Conservation (phyloP, 2,329 filamentous ascomycete genomes). For the Xylaria sp. region DNA sequence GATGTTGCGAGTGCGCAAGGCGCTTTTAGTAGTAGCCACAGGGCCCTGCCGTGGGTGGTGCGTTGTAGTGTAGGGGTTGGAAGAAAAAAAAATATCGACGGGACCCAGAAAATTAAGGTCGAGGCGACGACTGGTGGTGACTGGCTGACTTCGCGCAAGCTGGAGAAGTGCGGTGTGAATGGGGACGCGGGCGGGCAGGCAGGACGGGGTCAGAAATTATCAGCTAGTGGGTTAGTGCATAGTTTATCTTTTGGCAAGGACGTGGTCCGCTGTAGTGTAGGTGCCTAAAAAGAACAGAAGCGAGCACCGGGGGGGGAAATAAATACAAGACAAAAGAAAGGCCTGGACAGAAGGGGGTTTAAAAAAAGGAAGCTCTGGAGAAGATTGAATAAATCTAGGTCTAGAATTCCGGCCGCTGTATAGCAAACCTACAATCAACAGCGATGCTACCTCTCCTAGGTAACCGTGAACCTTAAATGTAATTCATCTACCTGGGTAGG, state of each 20-base stretch:
- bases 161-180: conserved; percentile 41
- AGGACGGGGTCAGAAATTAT: conserved; percentile 31
- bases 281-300: conserved; percentile 31
- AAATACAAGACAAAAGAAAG: conserved; percentile 6
- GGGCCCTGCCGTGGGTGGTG: conserved; percentile 32
- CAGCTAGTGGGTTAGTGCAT: conserved; percentile 35
- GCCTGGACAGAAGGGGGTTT: neutral
- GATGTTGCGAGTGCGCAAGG: conserved; percentile 32
- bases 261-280: conserved; percentile 16
- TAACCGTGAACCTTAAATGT: neutral
- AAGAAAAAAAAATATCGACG: conserved; percentile 28
- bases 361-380: neutral
- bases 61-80: conserved; percentile 31
- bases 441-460: neutral
- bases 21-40: conserved; percentile 37
- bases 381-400: neutral
- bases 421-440: conserved; percentile 7
- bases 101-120: conserved; percentile 29
- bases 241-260: conserved; percentile 30
- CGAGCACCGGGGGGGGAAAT: neutral
- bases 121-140: conserved; percentile 36
- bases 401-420: neutral
- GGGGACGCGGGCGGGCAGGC: conserved; percentile 27
- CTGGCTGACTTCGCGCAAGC: conserved; percentile 30
- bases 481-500: too few species aligned